Base-by-base conservation (phyloP, 768 basidiomycete genomes). In the Mycena galopus region DNA sequence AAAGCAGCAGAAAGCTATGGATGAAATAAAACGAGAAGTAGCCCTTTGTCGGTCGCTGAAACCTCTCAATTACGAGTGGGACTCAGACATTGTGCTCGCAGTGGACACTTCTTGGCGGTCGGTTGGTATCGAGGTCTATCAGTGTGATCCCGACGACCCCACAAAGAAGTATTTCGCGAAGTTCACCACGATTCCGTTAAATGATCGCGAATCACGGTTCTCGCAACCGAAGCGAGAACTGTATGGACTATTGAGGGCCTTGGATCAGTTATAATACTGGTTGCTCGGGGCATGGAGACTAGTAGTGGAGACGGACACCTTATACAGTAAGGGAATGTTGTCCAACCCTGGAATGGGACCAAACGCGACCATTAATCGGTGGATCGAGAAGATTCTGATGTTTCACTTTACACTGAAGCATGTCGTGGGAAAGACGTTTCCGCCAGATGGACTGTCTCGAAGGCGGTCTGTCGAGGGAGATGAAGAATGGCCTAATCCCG, bases 101-200 rank as follows among this genome's bases (percentile, higher is more conserved):
- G 83, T 83, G 0, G 81, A 84, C 68, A 78, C 80, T 0, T 78
- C 74, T 0, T 74, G 73, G 30, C 81, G 81, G 11, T 83, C 81
- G 0, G 79, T 86, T 0, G 84, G 86, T 0, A 86, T 78, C 33
- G 78, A 83, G 32, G 75, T 87, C 0, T 84, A 77, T n/a, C 86
- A 87, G 69, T n/a, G n/a, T n/a, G n/a, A n/a, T n/a, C n/a, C n/a
- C n/a, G n/a, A n/a, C 12, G 76, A 80, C 29, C 76, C 75, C 0
- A 76, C 77, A 1, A 70, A 73, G 19, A 71, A 74, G 0, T 76
- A 77, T 16, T 84, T 78, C 29, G 76, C 79, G 0, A 72, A 77
- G 0, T 88, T 86, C 51, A 77, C 82, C 0, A 87, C 83, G 0
- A 83, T 88, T 0, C 72, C 80, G 0, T 75, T 86, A n/a, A 84